Evolutionary conservation across 805 yeast species (phyloP), one percentile per base, ranked within the genome.

Genomic region (Soucietia sequanensis): DNA sequence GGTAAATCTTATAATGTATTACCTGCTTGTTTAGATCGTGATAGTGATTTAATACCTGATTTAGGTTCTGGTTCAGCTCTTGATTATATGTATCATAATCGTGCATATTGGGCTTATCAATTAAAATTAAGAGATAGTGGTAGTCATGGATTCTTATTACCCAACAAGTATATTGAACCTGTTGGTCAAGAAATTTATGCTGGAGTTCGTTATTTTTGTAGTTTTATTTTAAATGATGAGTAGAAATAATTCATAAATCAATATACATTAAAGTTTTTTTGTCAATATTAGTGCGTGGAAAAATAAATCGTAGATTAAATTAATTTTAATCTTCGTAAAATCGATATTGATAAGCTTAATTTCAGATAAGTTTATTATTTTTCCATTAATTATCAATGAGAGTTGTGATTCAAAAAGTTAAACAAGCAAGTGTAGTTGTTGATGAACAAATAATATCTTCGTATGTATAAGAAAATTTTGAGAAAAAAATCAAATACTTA

Each of bases 341-440:
- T 57, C 52, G 13, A 25, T 24, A 11, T 54, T 54, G 9, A 54
- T n/a, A n/a, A n/a, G n/a, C n/a, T n/a, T n/a, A n/a, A n/a, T n/a
- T n/a, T n/a, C n/a, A n/a, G n/a, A n/a, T n/a, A n/a, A n/a, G n/a
- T n/a, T n/a, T n/a, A n/a, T n/a, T n/a, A n/a, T n/a, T n/a, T n/a
- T n/a, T n/a, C n/a, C n/a, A n/a, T n/a, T n/a, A n/a, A n/a, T n/a
- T n/a, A n/a, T n/a, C n/a, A 13, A 91, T 91, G 99, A 82, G 80
- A 56, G 87, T 90, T 3, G 96, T 93, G 1, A 76, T 93, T 22
- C 99, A 93, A 55, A 79, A 85, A 52, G 98, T 91, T 5, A 85
- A 84, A 42, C 72, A 75, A 30, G 98, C 97, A 0, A 83, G 95
- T 0, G 99, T 93, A 0, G 77, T 87, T 0, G 99, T 93, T 0